A percentile compares a stretch with the other conserved stretches of the same genome.
These are phyloP conservation scores for Colletotrichum tropicale DNA, from an alignment of 2,329 filamentous ascomycete genomes.

Conservation along the genomic window DNA sequence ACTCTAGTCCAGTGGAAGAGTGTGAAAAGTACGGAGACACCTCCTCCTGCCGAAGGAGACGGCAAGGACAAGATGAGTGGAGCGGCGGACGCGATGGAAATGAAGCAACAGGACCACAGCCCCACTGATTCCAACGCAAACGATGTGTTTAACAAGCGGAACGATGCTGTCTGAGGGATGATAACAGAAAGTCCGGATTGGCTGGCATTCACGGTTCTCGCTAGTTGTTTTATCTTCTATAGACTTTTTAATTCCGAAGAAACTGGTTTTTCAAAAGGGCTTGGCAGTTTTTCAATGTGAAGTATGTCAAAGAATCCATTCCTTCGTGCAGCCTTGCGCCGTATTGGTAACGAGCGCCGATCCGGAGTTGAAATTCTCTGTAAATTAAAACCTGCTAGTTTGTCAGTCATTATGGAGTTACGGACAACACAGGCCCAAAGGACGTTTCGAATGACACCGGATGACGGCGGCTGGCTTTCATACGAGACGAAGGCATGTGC, in stretches of 20 bases:
- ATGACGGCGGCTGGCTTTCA: not conserved
- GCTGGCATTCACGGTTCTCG: not conserved
- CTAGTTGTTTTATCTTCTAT: not conserved
- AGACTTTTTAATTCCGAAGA: not conserved
- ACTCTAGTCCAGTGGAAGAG: not conserved
- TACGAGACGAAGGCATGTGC: not conserved
- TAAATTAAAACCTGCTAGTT: accelerated
- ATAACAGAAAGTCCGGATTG: not conserved
- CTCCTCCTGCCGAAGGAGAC: not conserved
- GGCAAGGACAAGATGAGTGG: not conserved
- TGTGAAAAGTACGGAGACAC: not conserved
- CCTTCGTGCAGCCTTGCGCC: not conserved
- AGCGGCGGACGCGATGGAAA: not conserved
- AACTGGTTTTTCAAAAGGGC: accelerated
- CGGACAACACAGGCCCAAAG: not conserved
- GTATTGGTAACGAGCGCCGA: not conserved
- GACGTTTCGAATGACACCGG: no score
- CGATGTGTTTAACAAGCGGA: not conserved
- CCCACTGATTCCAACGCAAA: not conserved
- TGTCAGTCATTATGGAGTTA: accelerated
- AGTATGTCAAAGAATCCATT: accelerated
- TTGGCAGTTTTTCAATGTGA: not conserved
- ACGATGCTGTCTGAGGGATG: not conserved
- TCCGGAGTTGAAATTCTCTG: not conserved
- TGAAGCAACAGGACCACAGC: not conserved